These are phyloP conservation scores for Sporothrix variecibatus DNA, from an alignment of 2,329 filamentous ascomycete species.

Conservation along the genomic window DNA sequence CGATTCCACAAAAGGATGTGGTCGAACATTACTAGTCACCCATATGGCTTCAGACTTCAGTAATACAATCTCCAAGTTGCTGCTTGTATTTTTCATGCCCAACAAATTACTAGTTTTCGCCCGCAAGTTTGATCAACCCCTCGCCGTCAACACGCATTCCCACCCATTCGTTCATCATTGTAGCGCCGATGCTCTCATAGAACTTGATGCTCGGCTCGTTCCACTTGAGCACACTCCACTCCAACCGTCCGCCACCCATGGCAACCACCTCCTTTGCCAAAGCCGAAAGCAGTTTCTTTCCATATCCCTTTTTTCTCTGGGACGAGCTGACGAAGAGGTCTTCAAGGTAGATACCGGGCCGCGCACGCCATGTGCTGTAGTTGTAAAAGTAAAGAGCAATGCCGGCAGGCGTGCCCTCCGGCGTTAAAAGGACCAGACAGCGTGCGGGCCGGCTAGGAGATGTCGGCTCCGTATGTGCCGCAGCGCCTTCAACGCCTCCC, in stretches of 20 bases:
- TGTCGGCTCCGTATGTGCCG: constrained; percentile 55
- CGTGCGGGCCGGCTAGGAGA: constrained; percentile 66
- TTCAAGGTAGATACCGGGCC: constrained; percentile 87
- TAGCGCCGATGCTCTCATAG: constrained; percentile 72
- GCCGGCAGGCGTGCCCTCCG: constrained; percentile 57
- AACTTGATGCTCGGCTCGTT: constrained; percentile 89
- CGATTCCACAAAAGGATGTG: not conserved
- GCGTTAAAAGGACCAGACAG: constrained; percentile 67
- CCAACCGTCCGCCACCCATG: constrained; percentile 73
- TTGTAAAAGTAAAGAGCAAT: constrained; percentile 95
- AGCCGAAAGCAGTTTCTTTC: constrained; percentile 70
- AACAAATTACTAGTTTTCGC: not conserved
- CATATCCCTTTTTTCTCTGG: constrained; percentile 76
- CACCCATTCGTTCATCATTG: constrained; percentile 69
- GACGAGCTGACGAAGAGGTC: constrained; percentile 79
- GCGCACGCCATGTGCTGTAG: constrained; percentile 90
- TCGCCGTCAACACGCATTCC: constrained; percentile 73
- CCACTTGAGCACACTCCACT: constrained; percentile 93
- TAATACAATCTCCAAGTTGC: not conserved
- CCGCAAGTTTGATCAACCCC: constrained; percentile 61
- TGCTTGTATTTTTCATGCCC: not conserved
- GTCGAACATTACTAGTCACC: not conserved
- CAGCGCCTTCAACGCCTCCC: constrained; percentile 36
- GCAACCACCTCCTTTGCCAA: constrained; percentile 77
- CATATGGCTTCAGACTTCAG: not conserved